These are phyloP conservation scores for Mycena rosella DNA, from an alignment of 768 basidiomycete genomes.

Conservation along the genomic window DNA sequence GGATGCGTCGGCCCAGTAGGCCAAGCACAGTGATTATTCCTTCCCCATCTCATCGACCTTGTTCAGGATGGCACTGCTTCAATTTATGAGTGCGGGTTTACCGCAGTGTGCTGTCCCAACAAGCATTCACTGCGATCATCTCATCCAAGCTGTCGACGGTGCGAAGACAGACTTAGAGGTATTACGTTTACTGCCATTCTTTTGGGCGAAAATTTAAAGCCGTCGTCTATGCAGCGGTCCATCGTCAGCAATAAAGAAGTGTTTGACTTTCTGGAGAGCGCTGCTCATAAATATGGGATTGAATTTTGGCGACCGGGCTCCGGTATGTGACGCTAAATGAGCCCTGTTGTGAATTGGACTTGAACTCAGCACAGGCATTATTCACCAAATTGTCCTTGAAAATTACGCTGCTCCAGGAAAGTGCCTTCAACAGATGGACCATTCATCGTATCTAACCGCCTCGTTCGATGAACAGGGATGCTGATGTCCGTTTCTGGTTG, in stretches of 20 bases:
- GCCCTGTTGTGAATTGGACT: not conserved
- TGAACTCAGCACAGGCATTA: slow-evolving; percentile 59
- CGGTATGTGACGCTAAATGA: slow-evolving; percentile 49
- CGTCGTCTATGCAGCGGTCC: slow-evolving; percentile 68
- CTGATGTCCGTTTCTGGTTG: slow-evolving; percentile 72
- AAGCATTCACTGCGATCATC: slow-evolving; percentile 97
- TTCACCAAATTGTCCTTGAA: slow-evolving; percentile 98
- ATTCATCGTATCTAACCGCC: no score
- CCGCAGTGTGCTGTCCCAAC: slow-evolving; percentile 86
- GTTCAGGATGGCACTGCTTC: slow-evolving; percentile 88
- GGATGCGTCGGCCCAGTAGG: slow-evolving; percentile 91
- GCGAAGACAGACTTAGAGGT: slow-evolving; percentile 90
- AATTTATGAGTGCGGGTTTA: slow-evolving; percentile 98
- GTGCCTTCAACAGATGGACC: no score
- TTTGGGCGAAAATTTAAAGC: not conserved
- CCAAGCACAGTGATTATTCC: slow-evolving; percentile 29
- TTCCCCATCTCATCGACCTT: slow-evolving; percentile 24
- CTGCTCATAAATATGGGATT: slow-evolving; percentile 91
- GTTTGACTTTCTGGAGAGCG: slow-evolving; percentile 96
- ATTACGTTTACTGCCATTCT: slow-evolving; percentile 8
- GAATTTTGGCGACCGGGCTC: slow-evolving; percentile 99
- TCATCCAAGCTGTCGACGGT: slow-evolving; percentile 94
- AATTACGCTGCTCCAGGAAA: slow-evolving; percentile 97
- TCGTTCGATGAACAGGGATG: no score
- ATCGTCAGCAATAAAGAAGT: slow-evolving; percentile 94